A percentile compares a stretch with the other conserved stretches of the same genome.
These are phyloP conservation scores for Floccularia luteovirens DNA, from an alignment of 768 basidiomycete genomes.

Conservation along the genomic window DNA sequence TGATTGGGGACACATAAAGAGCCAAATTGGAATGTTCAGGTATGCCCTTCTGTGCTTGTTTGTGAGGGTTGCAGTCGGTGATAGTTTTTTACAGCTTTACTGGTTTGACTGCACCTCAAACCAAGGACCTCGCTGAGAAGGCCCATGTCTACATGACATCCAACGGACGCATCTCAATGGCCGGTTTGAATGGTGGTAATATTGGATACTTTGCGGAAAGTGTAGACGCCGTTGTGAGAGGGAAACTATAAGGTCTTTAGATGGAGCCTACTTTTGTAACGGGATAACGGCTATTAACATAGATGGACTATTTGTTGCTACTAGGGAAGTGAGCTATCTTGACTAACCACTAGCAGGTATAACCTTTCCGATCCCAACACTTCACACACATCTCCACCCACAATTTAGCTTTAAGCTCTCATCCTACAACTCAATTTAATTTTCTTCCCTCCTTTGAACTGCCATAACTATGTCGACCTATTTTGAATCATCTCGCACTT, in stretches of 20 bases:
- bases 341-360: no score
- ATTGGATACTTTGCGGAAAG: conserved; percentile 87
- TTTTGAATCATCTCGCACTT: no score
- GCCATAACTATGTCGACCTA: no score
- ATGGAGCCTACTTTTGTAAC: conserved; percentile 5
- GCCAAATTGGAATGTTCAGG: conserved; percentile 98
- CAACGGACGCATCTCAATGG: conserved; percentile 92
- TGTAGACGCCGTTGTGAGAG: conserved; percentile 77
- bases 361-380: no score
- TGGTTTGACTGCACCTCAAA: conserved; percentile 72
- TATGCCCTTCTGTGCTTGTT: conserved; percentile 27
- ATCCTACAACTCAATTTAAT: background rate
- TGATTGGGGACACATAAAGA: conserved; percentile 91
- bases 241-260: conserved; percentile 44
- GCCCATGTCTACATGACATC: conserved; percentile 93
- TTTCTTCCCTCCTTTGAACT: no score
- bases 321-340: no score
- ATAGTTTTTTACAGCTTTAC: conserved; percentile 55
- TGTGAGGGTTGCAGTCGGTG: conserved; percentile 1
- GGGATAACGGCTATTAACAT: background rate
- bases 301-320: background rate
- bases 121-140: conserved; percentile 76
- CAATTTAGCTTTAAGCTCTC: background rate
- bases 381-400: no score
- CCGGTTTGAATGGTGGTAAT: conserved; percentile 78